A percentile compares a stretch with the other conserved stretches of the same genome.
Conservation (phyloP, 1,139 yeast species). For the Meyerozyma guilliermondii region DNA sequence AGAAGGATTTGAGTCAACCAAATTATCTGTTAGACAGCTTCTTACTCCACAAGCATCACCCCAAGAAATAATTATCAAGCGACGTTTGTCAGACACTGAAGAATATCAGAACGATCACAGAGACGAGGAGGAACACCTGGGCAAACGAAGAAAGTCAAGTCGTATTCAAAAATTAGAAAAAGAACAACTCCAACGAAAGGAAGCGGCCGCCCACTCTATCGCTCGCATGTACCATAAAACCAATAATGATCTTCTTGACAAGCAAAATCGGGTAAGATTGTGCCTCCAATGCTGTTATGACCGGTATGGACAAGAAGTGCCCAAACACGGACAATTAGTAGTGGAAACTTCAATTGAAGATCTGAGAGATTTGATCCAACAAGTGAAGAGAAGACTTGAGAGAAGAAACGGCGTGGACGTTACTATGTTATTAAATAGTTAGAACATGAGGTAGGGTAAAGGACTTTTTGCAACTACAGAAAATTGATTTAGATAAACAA, state of each 20-base stretch:
- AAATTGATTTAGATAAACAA: too few relatives aligned
- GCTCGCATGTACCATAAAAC: slow-evolving; percentile 4
- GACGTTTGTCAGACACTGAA: slow-evolving; percentile 2
- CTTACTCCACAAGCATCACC: slow-evolving; percentile 39
- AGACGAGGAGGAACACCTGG: slow-evolving; percentile 1
- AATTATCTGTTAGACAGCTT: slow-evolving; percentile 18
- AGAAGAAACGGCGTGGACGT: neutral
- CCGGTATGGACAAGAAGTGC: slow-evolving; percentile 6
- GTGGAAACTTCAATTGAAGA: slow-evolving; percentile 4
- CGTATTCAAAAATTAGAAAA: neutral
- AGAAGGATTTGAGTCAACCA: slow-evolving; percentile 3
- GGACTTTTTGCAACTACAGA: too few relatives aligned
- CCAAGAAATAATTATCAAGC: slow-evolving; percentile 10
- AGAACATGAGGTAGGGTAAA: too few relatives aligned
- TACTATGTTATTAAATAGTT: neutral
- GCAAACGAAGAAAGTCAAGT: slow-evolving; percentile 3
- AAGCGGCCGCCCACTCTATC: slow-evolving; percentile 10
- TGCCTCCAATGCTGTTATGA: slow-evolving; percentile 19
- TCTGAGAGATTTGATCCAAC: slow-evolving; percentile 5
- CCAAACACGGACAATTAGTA: slow-evolving; percentile 3
- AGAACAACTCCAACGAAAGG: slow-evolving; percentile 10
- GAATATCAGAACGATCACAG: slow-evolving; percentile 5
- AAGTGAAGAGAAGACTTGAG: neutral
- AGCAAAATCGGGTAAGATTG: slow-evolving; percentile 15
- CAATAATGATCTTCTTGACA: slow-evolving; percentile 14